Conservation (phyloP, 306 rosid genomes). For the Sicyos baderoa region DNA sequence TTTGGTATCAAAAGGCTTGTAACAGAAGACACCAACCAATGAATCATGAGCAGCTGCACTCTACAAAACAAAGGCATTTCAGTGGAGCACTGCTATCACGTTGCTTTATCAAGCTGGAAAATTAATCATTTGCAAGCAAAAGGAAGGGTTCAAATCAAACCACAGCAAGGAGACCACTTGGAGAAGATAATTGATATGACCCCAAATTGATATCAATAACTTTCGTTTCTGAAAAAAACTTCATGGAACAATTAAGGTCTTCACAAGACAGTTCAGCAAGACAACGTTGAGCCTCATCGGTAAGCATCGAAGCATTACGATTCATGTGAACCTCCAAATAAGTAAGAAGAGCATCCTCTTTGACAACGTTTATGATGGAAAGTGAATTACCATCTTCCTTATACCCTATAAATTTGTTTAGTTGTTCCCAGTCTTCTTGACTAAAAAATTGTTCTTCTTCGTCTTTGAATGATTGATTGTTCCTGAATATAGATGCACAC, state of each 20-base stretch:
- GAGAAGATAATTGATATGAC: slow-evolving; percentile 76
- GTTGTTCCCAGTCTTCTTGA: slow-evolving; percentile 80
- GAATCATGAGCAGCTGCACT: slow-evolving; percentile 77
- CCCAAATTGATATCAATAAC: slow-evolving; percentile 74
- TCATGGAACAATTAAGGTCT: slow-evolving; percentile 64
- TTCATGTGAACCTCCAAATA: slow-evolving; percentile 70
- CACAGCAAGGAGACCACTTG: slow-evolving; percentile 89
- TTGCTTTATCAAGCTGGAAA: not conserved
- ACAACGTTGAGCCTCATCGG: slow-evolving; percentile 56
- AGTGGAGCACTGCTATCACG: slow-evolving; percentile 1
- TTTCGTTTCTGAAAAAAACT: slow-evolving; percentile 84
- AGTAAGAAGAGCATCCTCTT: slow-evolving; percentile 68
- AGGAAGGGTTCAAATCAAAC: slow-evolving; percentile 33
- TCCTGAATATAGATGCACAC: slow-evolving; percentile 38
- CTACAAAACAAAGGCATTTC: slow-evolving; percentile 32
- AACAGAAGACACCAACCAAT: slow-evolving; percentile 58
- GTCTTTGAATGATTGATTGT: slow-evolving; percentile 48
- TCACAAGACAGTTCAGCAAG: slow-evolving; percentile 92
- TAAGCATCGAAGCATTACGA: slow-evolving; percentile 86
- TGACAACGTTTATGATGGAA: slow-evolving; percentile 33
- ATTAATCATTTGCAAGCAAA: not conserved
- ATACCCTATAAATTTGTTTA: slow-evolving; percentile 87
- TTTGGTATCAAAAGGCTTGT: slow-evolving; percentile 67
- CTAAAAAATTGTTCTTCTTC: slow-evolving; percentile 65
- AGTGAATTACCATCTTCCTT: slow-evolving; percentile 65